These are phyloP conservation scores for Mycena haematopus DNA, from an alignment of 768 basidiomycete genomes.

Conservation along the genomic window DNA sequence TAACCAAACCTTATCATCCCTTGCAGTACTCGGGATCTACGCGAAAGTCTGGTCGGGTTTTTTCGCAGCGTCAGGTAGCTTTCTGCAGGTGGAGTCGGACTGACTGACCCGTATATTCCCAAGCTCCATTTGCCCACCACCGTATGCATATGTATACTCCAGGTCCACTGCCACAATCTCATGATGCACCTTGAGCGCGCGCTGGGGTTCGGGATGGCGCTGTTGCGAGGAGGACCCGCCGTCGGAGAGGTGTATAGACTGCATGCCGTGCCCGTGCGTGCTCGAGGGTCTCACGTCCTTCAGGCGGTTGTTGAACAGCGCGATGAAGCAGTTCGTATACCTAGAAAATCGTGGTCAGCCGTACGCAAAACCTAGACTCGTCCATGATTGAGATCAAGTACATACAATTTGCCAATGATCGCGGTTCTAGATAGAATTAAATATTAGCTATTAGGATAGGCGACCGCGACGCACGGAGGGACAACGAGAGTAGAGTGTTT, in stretches of 20 bases:
- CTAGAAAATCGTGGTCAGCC: neutral
- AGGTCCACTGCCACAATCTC: constrained; percentile 19
- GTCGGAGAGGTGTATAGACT: constrained; percentile 15
- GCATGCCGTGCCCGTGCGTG: constrained; percentile 7
- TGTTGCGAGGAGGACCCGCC: neutral
- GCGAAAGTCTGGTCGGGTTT: neutral
- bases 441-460: no score
- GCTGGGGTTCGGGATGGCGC: neutral
- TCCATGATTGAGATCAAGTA: neutral
- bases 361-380: no score
- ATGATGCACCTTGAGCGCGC: constrained; percentile 13
- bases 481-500: constrained; percentile 21
- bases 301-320: constrained; percentile 22
- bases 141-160: no score
- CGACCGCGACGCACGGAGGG: constrained; percentile 14
- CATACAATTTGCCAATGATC: constrained; percentile 25
- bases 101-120: constrained; percentile 2
- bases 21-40: no score
- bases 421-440: constrained; percentile 10
- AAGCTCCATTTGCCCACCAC: constrained; percentile 1
- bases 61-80: neutral
- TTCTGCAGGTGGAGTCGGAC: neutral
- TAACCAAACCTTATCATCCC: no score
- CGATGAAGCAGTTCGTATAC: constrained; percentile 24
- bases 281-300: neutral